phyloP scores from a whole-genome alignment of 2,329 filamentous ascomycete species.

The Hypoxylon rubiginosum region DNA sequence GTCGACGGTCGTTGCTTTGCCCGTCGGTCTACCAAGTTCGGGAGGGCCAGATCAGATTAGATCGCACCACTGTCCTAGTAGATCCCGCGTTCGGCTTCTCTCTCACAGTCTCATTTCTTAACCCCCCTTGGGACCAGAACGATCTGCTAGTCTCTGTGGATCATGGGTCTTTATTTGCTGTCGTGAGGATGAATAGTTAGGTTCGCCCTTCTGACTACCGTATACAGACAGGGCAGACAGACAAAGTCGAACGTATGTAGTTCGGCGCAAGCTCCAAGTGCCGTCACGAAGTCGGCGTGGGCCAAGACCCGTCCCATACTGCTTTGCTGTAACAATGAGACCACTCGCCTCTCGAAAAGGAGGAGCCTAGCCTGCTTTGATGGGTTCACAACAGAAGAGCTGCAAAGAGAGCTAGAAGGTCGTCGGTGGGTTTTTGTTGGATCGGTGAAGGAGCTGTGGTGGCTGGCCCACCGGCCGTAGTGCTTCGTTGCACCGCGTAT shows the following conservation, averaged over 20 bases:
- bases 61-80: conserved; percentile 30
- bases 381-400: conserved; percentile 18
- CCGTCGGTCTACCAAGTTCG: conserved; percentile 34
- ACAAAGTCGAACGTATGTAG: conserved; percentile 11
- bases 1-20: conserved; percentile 24
- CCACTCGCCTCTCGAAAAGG: neutral
- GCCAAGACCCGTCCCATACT: conserved; percentile 14
- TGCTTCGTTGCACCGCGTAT: conserved; percentile 33
- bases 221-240: no score
- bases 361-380: conserved; percentile 3
- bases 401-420: conserved; percentile 8
- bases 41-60: conserved; percentile 40
- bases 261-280: conserved; percentile 6
- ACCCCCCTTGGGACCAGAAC: conserved; percentile 24
- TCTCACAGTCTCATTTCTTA: conserved; percentile 10
- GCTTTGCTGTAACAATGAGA: conserved; percentile 17
- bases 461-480: conserved; percentile 24
- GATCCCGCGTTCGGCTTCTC: neutral
- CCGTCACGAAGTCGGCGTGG: conserved; percentile 23
- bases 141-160: conserved; percentile 24
- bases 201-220: conserved; percentile 5
- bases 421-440: conserved; percentile 26
- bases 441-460: conserved; percentile 28
- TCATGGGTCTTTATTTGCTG: conserved; percentile 26
- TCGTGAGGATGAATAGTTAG: conserved; percentile 33